Percentiles rank a stretch among this genome's conserved stretches.
Conservation (phyloP, 352 stramenopile species). For the Phytophthora meadii region DNA sequence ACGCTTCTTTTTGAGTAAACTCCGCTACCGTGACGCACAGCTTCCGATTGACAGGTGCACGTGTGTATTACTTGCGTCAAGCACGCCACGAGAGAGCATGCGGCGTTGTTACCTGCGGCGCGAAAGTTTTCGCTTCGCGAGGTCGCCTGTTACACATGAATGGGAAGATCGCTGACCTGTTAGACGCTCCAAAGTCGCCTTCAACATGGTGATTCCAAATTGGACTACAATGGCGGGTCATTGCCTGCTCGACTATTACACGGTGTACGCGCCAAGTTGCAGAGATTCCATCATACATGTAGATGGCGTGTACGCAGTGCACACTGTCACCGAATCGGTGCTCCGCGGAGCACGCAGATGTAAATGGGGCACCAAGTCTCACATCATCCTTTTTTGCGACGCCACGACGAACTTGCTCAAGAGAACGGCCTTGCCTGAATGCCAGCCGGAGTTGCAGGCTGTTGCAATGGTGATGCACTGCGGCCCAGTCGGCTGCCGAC, state of each 20-base stretch:
- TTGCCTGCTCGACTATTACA: not conserved
- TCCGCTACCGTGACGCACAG: not conserved
- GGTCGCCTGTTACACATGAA: conserved; percentile 27
- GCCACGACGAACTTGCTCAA: conserved; percentile 19
- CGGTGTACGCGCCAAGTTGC: not conserved
- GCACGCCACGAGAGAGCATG: conserved; percentile 10
- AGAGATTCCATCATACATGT: too few species aligned
- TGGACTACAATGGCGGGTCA: not conserved
- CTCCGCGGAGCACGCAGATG: conserved; percentile 22
- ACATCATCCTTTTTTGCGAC: conserved; percentile 26
- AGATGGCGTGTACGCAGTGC: too few species aligned
- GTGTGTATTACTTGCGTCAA: conserved; percentile 16
- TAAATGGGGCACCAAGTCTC: conserved; percentile 25
- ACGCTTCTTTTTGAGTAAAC: conserved; percentile 3
- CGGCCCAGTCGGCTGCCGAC: too few species aligned
- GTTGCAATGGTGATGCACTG: too few species aligned
- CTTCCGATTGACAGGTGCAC: conserved; percentile 3
- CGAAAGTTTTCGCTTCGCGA: conserved; percentile 26
- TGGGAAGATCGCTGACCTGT: conserved; percentile 11
- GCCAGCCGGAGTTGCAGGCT: conserved; percentile 7
- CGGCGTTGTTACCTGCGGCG: conserved; percentile 1
- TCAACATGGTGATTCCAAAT: not conserved
- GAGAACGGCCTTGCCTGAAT: conserved; percentile 26
- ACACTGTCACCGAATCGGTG: not conserved
- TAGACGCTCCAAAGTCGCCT: conserved; percentile 4